phyloP scores from a whole-genome alignment of 352 stramenopile genomes.

The Elongisporangium undulatum region DNA sequence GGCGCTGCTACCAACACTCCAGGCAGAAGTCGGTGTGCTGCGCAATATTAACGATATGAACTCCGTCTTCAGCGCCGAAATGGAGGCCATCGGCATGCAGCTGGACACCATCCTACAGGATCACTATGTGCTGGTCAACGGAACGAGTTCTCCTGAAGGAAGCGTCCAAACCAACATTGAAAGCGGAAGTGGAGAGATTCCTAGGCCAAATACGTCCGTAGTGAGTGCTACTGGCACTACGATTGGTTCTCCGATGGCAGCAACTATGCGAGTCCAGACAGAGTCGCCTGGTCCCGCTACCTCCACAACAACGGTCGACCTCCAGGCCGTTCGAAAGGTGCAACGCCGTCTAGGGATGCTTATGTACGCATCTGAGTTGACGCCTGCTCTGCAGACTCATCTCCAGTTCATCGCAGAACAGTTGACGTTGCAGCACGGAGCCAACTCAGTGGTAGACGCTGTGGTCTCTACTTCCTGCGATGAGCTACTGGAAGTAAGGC shows the following conservation, averaged over 20 bases:
- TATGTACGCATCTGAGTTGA: constrained; percentile 69
- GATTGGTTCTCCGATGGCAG: constrained; percentile 1
- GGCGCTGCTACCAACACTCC: constrained; percentile 51
- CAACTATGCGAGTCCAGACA: background rate
- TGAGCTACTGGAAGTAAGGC: constrained; percentile 28
- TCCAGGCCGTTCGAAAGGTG: constrained; percentile 76
- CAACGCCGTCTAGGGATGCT: constrained; percentile 74
- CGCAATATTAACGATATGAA: constrained; percentile 42
- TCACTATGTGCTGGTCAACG: constrained; percentile 3
- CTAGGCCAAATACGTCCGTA: constrained; percentile 8
- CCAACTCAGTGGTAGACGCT: constrained; percentile 70
- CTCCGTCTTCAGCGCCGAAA: constrained; percentile 46
- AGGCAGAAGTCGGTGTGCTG: constrained; percentile 55
- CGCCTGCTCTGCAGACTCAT: constrained; percentile 35
- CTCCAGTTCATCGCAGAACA: constrained; percentile 44
- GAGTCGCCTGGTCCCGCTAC: background rate
- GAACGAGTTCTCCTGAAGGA: background rate
- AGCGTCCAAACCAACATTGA: background rate
- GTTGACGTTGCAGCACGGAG: constrained; percentile 48
- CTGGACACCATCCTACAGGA: constrained; percentile 46
- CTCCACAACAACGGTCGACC: constrained; percentile 33
- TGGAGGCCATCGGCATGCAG: constrained; percentile 40
- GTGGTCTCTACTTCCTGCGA: constrained; percentile 54
- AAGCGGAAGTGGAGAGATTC: constrained; percentile 6
- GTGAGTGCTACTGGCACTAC: background rate